Evolutionary conservation across 1,284 basidiomycete species (phyloP), one percentile per base, ranked within the genome.

Genomic region (Sparassis latifolia): DNA sequence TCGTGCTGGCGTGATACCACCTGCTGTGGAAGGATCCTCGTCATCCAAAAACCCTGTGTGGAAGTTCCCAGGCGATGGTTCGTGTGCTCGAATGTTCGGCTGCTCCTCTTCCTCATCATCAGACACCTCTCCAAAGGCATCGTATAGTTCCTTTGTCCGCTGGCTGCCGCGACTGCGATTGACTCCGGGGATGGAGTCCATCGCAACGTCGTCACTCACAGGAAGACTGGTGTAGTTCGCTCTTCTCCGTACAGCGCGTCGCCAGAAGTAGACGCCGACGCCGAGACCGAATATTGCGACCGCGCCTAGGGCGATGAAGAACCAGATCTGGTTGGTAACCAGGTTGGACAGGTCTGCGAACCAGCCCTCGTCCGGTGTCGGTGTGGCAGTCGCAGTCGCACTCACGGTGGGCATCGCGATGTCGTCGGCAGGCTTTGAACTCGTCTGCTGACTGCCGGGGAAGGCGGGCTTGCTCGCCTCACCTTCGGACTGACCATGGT

Each of bases 61-160:
- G 63, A 83, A 5, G 68, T 59, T 56, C 10, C 60, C 66, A 2
- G 66, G 60, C 51, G 58, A 61, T 12, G 54, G 58, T 7, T 52
- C 58, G 37, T 58, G 56, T 5, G 62, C 60, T 31, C 58, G 63
- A 48, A 89, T 67, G 40, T 74, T 73, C 3, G 82, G 82, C 58
- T 78, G 74, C 61, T 90, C 86, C 63, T 89, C 79, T 31, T 74
- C 84, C 53, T 79, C 78, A 40, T 89, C 85, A 56, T 89, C 86
- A 30, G 82, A 86, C 33, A 84, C 77, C 65, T 92, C 90, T 27
- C 91, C 92, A 69, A 95, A 95, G 10, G 92, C 92, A 68, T 95
- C 92, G 61, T 95, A 95, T 50, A 95, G 64, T 66, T 95, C 92
- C 70, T 87, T 90, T 40, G 87, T 84, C 20, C 78, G 76, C 30